Percentiles rank a stretch among this genome's conserved stretches.
Evolutionary conservation across 1,284 basidiomycete genomes (phyloP).

Genomic region (Ganoderma resinaceum): DNA sequence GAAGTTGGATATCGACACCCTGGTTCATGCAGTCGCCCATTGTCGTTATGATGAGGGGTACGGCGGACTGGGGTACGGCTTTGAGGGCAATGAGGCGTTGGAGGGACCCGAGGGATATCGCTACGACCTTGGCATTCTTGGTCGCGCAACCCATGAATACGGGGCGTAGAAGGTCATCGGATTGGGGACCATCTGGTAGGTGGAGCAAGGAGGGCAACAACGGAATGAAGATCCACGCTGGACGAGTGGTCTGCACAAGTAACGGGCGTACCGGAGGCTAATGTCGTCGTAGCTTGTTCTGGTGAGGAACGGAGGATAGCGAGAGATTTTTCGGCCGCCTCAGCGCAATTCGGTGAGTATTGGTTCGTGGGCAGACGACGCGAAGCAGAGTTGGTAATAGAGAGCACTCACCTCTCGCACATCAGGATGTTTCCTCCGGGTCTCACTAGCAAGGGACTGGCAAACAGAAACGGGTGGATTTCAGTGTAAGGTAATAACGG

Average conservation of each 20-base stretch:
- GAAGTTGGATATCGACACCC: conserved; percentile 94
- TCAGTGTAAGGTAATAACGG: neutral
- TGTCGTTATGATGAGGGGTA: conserved; percentile 81
- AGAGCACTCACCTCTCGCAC: conserved; percentile 72
- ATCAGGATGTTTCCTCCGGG: conserved; percentile 82
- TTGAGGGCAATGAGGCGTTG: conserved; percentile 90
- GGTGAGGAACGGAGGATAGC: conserved; percentile 79
- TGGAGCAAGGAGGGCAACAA: neutral
- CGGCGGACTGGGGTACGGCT: conserved; percentile 82
- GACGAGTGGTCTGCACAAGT: neutral
- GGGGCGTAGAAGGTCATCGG: conserved; percentile 84
- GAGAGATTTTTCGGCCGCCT: conserved; percentile 88
- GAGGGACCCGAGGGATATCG: conserved; percentile 89
- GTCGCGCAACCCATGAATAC: conserved; percentile 95
- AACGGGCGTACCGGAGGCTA: conserved; percentile 63
- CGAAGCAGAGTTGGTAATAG: neutral
- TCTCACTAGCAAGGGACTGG: conserved; percentile 81
- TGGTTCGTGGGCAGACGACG: neutral
- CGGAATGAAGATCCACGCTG: neutral
- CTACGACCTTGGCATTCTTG: conserved; percentile 93
- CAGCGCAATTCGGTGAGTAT: neutral
- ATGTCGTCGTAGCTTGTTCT: conserved; percentile 67
- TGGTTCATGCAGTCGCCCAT: conserved; percentile 89
- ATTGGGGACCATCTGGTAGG: conserved; percentile 73
- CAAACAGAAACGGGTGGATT: conserved; percentile 8